Evolutionary conservation across 2,329 filamentous ascomycete genomes (phyloP).

Genomic region (Sporothrix pseudoabietina): DNA sequence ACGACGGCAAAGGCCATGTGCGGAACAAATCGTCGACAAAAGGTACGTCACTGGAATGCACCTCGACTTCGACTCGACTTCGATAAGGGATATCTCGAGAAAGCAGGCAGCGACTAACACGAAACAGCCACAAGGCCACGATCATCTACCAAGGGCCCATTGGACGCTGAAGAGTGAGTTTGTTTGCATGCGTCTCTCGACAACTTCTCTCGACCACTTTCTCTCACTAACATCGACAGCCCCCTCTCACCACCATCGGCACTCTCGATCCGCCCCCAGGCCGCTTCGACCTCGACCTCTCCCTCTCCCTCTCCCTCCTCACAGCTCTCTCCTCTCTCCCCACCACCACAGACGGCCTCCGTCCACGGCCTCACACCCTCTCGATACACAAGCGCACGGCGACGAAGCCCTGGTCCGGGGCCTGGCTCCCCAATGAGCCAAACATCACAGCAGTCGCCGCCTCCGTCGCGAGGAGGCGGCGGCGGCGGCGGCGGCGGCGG

Average conservation of each 20-base stretch:
- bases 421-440: conserved; percentile 25
- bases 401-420: conserved; percentile 16
- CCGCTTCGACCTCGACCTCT: conserved; percentile 36
- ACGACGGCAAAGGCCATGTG: conserved; percentile 39
- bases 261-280: conserved; percentile 29
- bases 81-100: not conserved
- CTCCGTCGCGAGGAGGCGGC: not conserved
- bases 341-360: conserved; percentile 15
- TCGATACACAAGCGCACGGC: conserved; percentile 31
- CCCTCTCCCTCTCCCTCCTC: conserved; percentile 35
- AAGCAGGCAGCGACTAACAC: not conserved
- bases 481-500: not conserved
- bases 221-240: conserved; percentile 22
- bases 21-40: conserved; percentile 46
- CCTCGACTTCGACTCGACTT: not conserved
- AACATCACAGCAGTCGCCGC: not conserved
- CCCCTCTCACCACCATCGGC: conserved; percentile 33
- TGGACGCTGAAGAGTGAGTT: conserved; percentile 74
- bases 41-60: conserved; percentile 38
- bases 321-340: conserved; percentile 30
- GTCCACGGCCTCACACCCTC: conserved; percentile 22
- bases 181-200: not conserved
- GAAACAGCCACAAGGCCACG: conserved; percentile 59
- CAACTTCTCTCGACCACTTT: not conserved
- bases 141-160: conserved; percentile 74